Evolutionary conservation across 257 asterid genomes (phyloP).

Genomic region (Solanum lignicaule): DNA sequence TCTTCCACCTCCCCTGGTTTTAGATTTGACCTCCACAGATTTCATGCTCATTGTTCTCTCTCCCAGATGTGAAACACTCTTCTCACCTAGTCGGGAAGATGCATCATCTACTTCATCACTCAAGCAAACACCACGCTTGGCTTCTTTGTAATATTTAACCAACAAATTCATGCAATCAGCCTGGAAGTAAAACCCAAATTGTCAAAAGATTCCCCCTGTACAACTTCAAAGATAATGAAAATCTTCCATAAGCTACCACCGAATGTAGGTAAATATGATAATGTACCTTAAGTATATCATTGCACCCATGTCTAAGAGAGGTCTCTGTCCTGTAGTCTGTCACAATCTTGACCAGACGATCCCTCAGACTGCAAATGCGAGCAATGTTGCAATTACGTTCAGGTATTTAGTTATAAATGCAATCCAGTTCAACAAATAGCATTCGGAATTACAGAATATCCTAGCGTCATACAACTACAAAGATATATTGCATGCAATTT

Average conservation of each 20-base stretch:
- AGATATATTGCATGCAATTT: background rate
- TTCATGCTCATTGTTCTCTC: conserved; percentile 44
- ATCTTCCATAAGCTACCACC: background rate
- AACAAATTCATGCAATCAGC: conserved; percentile 86
- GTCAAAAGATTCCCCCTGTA: background rate
- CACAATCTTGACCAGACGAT: conserved; percentile 90
- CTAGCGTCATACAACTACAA: background rate
- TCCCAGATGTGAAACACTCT: conserved; percentile 13
- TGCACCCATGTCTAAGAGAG: conserved; percentile 92
- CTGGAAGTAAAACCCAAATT: conserved; percentile 21
- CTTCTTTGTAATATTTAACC: conserved; percentile 86
- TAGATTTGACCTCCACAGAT: conserved; percentile 64
- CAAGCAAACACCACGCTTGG: conserved; percentile 64
- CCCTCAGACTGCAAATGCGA: conserved; percentile 69
- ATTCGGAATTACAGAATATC: background rate
- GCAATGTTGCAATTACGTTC: background rate
- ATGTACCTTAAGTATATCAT: conserved; percentile 80
- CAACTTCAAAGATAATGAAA: background rate
- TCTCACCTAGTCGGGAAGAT: conserved; percentile 39
- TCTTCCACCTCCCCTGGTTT: conserved; percentile 67
- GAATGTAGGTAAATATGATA: background rate
- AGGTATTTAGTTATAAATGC: background rate
- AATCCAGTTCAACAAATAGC: background rate
- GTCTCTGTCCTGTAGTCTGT: conserved; percentile 97
- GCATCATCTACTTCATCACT: conserved; percentile 72